Base-by-base conservation (phyloP, 2,329 filamentous ascomycete species). In the Daldinia sp. region DNA sequence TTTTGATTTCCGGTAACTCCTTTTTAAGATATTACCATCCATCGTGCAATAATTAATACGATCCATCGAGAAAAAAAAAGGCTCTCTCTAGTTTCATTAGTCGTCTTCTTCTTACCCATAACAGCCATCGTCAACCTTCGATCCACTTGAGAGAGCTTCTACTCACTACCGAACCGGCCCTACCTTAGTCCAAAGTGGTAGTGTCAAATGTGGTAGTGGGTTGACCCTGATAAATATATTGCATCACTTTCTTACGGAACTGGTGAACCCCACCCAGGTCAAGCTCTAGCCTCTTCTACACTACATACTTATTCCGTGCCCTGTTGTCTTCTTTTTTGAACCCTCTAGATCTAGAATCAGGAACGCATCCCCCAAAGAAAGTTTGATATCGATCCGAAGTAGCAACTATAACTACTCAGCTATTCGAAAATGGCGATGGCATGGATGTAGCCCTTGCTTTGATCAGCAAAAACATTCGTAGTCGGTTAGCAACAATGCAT, bases 141-240 rank as follows among this genome's bases (percentile, higher is more conserved):
- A 23, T 32, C 45, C 45, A 48, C 27, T 32, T 27, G n/a, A 17
- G 45, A 29, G 25, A n/a, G n/a, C n/a, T 7, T 37, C 23, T 41
- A 15, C 15, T 50, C 34, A 37, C 27, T 54, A 32, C 37, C 52
- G 25, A 35, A 45, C 35, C 27, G 27, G 30, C 49, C 35, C 43
- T 61, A 35, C 52, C 45, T 37, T 55, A 55, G 55, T 53, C 49
- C 32, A 49, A 61, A 39, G 29, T 23, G 21, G 53, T 55, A n/a
- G n/a, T n/a, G n/a, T 53, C 49, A 25, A 49, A 61, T 30, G 29
- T 23, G 21, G 53, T 55, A 35, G 52, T 47, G 47, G 47, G 11
- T 50, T 34, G 47, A 59, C 52, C 43, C 41, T 48, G 58, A 51
- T 58, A 65, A 41, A 59, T 65, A 60, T 56, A 60, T 66, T 63